Conservation (phyloP, 345 rosid species). For the Eucalyptus dawsonii region DNA sequence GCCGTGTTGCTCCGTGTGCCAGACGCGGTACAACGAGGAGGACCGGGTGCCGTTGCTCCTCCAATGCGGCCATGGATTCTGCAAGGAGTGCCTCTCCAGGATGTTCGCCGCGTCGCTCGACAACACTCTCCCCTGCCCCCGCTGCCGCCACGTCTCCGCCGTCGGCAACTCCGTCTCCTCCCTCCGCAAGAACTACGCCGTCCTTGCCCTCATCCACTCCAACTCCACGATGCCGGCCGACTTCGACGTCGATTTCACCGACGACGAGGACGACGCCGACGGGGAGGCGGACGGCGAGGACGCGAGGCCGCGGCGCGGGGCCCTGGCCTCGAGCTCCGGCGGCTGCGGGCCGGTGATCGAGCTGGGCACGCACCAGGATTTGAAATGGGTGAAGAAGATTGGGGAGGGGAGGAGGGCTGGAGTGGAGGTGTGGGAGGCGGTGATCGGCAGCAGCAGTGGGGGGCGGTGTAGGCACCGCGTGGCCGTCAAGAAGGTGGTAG, state of each 20-base stretch:
- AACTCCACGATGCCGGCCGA: slow-evolving; percentile 12
- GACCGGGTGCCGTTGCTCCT: slow-evolving; percentile 85
- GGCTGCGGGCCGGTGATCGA: slow-evolving; percentile 71
- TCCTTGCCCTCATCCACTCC: slow-evolving; percentile 63
- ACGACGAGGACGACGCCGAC: slow-evolving; percentile 12
- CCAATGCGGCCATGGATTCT: slow-evolving; percentile 95
- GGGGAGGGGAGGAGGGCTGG: slow-evolving; percentile 61
- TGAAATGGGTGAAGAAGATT: slow-evolving; percentile 46
- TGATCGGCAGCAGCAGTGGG: slow-evolving; percentile 27
- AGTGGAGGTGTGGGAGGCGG: slow-evolving; percentile 73
- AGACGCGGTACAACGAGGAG: slow-evolving; percentile 81
- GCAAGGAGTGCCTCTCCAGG: slow-evolving; percentile 74
- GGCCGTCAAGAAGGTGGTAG: slow-evolving; percentile 58
- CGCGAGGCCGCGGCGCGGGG: slow-evolving; percentile 18
- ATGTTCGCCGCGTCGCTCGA: slow-evolving; percentile 88
- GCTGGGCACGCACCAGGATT: slow-evolving; percentile 55
- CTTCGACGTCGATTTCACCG: slow-evolving; percentile 66
- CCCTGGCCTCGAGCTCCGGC: slow-evolving; percentile 51
- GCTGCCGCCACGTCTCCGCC: slow-evolving; percentile 81
- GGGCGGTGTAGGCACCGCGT: slow-evolving; percentile 57
- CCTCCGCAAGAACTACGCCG: slow-evolving; percentile 73
- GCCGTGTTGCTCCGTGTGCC: slow-evolving; percentile 89
- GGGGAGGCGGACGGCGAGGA: slow-evolving; percentile 9
- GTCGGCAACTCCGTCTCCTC: slow-evolving; percentile 93
- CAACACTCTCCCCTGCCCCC: slow-evolving; percentile 68